phyloP scores from a whole-genome alignment of 1,284 basidiomycete species.

The Cryptococcus sp. region DNA sequence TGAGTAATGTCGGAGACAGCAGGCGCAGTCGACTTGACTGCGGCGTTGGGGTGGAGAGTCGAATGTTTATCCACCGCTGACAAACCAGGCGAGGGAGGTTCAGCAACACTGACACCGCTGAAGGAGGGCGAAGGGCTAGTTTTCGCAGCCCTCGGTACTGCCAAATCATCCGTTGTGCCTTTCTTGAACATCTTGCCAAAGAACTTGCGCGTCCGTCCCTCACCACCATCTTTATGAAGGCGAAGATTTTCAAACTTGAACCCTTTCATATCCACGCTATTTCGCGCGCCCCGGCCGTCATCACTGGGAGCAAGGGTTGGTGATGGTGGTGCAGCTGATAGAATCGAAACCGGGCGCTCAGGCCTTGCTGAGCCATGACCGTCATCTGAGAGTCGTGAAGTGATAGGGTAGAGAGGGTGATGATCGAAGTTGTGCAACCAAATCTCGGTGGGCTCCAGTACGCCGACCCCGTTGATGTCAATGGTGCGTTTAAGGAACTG shows the following conservation, averaged over 20 bases:
- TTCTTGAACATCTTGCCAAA: conserved; percentile 74
- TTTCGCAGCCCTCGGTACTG: conserved; percentile 1
- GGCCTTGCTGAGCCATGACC: conserved; percentile 4
- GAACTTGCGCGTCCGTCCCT: conserved; percentile 59
- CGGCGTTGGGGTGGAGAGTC: conserved; percentile 12
- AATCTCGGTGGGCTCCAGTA: conserved; percentile 80
- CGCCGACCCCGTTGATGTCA: conserved; percentile 75
- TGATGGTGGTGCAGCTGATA: conserved; percentile 36
- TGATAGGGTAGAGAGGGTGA: conserved; percentile 9
- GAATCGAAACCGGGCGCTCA: conserved; percentile 34
- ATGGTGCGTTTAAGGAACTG: conserved; percentile 75
- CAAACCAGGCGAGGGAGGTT: not conserved
- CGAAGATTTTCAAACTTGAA: conserved; percentile 19
- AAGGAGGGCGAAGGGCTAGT: conserved; percentile 17
- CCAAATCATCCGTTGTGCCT: conserved; percentile 33
- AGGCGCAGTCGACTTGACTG: not conserved
- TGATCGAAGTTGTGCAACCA: conserved; percentile 54
- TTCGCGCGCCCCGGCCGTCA: conserved; percentile 13
- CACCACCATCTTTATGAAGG: conserved; percentile 20
- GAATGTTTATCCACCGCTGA: not conserved
- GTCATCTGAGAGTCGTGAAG: conserved; percentile 13
- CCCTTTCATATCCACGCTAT: conserved; percentile 31
- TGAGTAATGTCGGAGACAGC: conserved; percentile 1
- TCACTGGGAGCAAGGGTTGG: conserved; percentile 32
- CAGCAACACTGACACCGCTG: conserved; percentile 4